phyloP scores from a whole-genome alignment of 257 asterid genomes.

The Plantago ovata region DNA sequence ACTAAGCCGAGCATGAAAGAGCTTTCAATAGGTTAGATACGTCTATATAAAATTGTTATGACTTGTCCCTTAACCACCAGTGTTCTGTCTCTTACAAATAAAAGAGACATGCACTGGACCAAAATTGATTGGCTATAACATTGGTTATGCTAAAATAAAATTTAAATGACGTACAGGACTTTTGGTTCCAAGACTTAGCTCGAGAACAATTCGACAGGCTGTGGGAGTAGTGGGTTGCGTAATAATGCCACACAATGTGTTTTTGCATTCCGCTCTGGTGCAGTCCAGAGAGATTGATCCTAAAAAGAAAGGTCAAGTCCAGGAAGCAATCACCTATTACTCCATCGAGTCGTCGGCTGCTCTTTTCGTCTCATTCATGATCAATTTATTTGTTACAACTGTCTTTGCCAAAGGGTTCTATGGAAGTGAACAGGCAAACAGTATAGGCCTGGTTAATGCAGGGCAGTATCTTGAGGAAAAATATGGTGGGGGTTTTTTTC shows the following conservation, averaged over 20 bases:
- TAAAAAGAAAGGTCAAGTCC: slow-evolving; percentile 71
- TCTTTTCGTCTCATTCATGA: slow-evolving; percentile 80
- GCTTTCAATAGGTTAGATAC: slow-evolving; percentile 62
- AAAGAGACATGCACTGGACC: background rate
- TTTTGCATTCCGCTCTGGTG: slow-evolving; percentile 92
- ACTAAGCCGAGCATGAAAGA: slow-evolving; percentile 73
- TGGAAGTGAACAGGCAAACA: slow-evolving; percentile 71
- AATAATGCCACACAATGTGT: slow-evolving; percentile 98
- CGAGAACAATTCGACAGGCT: slow-evolving; percentile 92
- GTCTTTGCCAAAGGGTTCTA: slow-evolving; percentile 94
- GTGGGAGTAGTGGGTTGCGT: slow-evolving; percentile 99
- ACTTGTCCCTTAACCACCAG: background rate
- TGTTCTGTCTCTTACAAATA: background rate
- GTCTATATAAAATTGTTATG: background rate
- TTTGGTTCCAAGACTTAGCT: slow-evolving; percentile 80
- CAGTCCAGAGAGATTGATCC: slow-evolving; percentile 85
- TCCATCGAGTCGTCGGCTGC: slow-evolving; percentile 84
- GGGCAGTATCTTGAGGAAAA: slow-evolving; percentile 91
- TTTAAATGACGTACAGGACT: slow-evolving; percentile 50
- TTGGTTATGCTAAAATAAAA: slow-evolving; percentile 1
- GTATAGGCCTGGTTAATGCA: slow-evolving; percentile 86
- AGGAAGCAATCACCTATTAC: slow-evolving; percentile 84
- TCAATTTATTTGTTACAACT: slow-evolving; percentile 82
- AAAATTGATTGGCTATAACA: background rate
- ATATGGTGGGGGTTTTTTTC: slow-evolving; percentile 89